A percentile compares a stretch with the other conserved stretches of the same genome.
Conservation (phyloP, 2,329 filamentous ascomycete genomes). For the Falciphora oryzae region DNA sequence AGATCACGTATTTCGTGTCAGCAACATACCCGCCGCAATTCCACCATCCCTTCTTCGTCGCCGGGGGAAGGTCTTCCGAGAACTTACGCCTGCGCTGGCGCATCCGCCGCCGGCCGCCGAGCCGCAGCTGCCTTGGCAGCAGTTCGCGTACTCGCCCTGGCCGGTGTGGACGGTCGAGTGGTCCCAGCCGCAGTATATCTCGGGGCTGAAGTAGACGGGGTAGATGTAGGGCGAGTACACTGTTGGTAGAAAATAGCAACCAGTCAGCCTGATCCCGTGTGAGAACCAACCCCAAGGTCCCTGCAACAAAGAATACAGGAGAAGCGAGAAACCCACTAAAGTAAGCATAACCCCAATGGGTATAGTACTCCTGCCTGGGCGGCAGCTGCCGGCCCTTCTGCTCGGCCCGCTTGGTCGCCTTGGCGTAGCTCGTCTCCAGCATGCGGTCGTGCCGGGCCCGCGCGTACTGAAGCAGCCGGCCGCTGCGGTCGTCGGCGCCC, state of each 20-base stretch:
- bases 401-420: conserved; percentile 42
- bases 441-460: conserved; percentile 23
- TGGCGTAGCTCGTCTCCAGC: conserved; percentile 51
- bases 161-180: conserved; percentile 29
- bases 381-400: conserved; percentile 44
- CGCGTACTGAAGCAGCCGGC: not conserved
- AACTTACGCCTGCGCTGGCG: conserved; percentile 19
- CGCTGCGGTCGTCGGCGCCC: not conserved
- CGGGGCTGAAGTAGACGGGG: conserved; percentile 35
- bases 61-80: not conserved
- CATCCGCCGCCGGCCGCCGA: conserved; percentile 24
- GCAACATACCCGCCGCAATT: not conserved
- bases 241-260: conserved; percentile 16
- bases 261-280: not conserved
- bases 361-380: conserved; percentile 41
- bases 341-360: conserved; percentile 50
- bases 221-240: conserved; percentile 40
- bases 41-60: too few relatives aligned
- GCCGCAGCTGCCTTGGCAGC: conserved; percentile 43
- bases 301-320: not conserved
- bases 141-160: conserved; percentile 33
- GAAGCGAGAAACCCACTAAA: conserved; percentile 19
- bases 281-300: too few relatives aligned
- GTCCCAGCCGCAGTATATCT: conserved; percentile 39
- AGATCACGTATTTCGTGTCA: conserved; percentile 5